Conservation (phyloP, 192 early-diverging fungal species). For the Ambispora gerdemannii region DNA sequence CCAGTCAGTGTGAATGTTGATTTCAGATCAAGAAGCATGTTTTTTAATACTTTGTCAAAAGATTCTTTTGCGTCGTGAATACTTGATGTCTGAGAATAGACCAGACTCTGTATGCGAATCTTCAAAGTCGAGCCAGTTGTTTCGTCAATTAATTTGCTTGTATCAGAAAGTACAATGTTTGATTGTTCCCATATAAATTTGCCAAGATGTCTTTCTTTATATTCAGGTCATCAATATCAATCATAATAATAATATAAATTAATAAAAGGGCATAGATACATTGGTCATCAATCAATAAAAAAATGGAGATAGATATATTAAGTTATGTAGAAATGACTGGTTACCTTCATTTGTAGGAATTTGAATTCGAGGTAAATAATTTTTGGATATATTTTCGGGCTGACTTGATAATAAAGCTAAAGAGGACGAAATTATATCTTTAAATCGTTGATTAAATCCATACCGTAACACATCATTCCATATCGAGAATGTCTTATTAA, state of each 20-base stretch:
- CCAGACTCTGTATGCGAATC: conserved; percentile 1
- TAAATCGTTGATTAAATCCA: conserved; percentile 39
- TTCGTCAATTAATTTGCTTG: background rate
- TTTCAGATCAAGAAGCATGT: conserved; percentile 19
- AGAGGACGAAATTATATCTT: conserved; percentile 37
- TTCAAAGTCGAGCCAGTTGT: conserved; percentile 5
- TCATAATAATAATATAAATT: too few species aligned
- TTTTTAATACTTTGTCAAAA: conserved; percentile 20
- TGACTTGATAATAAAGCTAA: conserved; percentile 41
- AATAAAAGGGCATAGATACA: background rate
- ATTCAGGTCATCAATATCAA: too few species aligned
- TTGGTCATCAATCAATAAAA: background rate
- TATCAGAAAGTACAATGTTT: background rate
- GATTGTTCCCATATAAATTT: conserved; percentile 25
- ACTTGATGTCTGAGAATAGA: conserved; percentile 5
- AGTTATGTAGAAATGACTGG: conserved; percentile 17
- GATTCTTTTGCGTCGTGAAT: conserved; percentile 2
- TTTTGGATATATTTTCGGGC: conserved; percentile 38
- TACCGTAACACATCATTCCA: conserved; percentile 44
- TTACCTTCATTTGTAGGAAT: conserved; percentile 41
- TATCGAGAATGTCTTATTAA: conserved; percentile 41
- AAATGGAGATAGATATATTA: conserved; percentile 4
- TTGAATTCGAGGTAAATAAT: conserved; percentile 36
- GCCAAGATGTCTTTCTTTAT: conserved; percentile 17
- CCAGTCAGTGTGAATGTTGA: background rate